Evolutionary conservation across 805 yeast genomes (phyloP).

Genomic region (Torulaspora microellipsoides): DNA sequence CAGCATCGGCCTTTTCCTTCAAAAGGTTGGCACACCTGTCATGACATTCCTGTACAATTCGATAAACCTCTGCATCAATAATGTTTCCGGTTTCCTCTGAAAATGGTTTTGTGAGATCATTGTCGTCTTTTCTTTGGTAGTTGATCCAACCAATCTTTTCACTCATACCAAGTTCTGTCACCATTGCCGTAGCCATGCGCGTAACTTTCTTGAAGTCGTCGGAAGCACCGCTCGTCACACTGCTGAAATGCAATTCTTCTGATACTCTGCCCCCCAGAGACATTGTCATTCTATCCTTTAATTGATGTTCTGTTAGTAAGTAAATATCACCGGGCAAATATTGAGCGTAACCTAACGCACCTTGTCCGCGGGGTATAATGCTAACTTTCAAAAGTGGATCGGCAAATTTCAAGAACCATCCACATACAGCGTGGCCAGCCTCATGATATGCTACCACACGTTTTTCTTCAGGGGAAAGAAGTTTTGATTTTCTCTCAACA

Average conservation of each 20-base stretch:
- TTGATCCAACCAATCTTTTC: conserved; percentile 77
- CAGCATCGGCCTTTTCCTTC: conserved; percentile 64
- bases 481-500: conserved; percentile 80
- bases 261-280: conserved; percentile 95
- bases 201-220: conserved; percentile 97
- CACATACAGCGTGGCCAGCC: conserved; percentile 98
- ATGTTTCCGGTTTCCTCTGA: conserved; percentile 79
- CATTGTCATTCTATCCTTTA: conserved; percentile 91
- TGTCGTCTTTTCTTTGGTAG: conserved; percentile 63
- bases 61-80: conserved; percentile 79
- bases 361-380: conserved; percentile 94
- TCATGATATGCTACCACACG: conserved; percentile 93
- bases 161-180: conserved; percentile 88
- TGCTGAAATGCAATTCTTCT: conserved; percentile 85
- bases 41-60: conserved; percentile 74
- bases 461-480: conserved; percentile 82
- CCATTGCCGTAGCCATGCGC: conserved; percentile 90
- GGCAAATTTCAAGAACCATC: conserved; percentile 89
- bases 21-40: conserved; percentile 63
- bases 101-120: conserved; percentile 75
- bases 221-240: conserved; percentile 94
- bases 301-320: conserved; percentile 69
- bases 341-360: conserved; percentile 96
- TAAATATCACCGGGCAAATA: conserved; percentile 92
- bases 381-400: conserved; percentile 94